Conservation (phyloP, 78 protist genomes). For the Guillardia theta region DNA sequence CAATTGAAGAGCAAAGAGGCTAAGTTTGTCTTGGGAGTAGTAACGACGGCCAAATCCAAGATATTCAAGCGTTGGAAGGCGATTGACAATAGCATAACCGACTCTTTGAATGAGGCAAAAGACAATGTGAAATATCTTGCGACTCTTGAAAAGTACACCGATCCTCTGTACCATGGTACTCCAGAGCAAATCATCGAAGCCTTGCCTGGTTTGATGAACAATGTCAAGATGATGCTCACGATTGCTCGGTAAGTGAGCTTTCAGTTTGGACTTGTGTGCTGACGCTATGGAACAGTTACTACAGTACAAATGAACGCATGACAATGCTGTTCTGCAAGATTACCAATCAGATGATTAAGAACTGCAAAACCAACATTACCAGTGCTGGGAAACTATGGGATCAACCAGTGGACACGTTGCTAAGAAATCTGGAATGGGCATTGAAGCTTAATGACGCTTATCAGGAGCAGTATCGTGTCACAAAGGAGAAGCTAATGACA, state of each 20-base stretch:
- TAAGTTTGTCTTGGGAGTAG: constrained; percentile 45
- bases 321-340: constrained; percentile 77
- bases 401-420: background rate
- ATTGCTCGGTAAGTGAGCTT: constrained; percentile 64
- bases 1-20: constrained; percentile 42
- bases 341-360: constrained; percentile 80
- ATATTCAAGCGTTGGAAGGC: constrained; percentile 42
- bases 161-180: constrained; percentile 67
- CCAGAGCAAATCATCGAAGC: constrained; percentile 60
- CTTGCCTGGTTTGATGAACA: constrained; percentile 67
- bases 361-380: constrained; percentile 57
- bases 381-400: background rate
- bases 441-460: background rate
- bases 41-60: constrained; percentile 50
- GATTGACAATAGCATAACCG: constrained; percentile 57
- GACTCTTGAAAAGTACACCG: constrained; percentile 71
- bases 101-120: constrained; percentile 76
- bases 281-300: background rate
- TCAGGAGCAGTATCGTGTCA: background rate
- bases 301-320: constrained; percentile 69
- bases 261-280: background rate
- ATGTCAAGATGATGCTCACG: constrained; percentile 71
- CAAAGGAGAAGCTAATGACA: constrained; percentile 27
- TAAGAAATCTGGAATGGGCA: background rate
- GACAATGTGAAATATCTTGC: constrained; percentile 79